Conservation (phyloP, 106 monocot species). For the Dactylorhiza incarnata region DNA sequence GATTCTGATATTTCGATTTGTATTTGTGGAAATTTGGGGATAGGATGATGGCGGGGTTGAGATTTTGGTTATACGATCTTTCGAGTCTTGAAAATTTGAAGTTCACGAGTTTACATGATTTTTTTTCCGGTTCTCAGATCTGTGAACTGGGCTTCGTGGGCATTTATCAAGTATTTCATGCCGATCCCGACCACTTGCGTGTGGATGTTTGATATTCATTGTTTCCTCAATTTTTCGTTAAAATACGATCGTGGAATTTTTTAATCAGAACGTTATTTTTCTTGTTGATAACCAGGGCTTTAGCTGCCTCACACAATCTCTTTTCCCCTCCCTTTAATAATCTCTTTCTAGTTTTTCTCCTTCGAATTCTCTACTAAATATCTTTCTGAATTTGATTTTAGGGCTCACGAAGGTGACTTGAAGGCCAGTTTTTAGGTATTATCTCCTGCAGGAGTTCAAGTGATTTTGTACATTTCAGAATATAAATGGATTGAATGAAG, state of each 20-base stretch:
- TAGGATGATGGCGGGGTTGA: not conserved
- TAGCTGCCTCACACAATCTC: not conserved
- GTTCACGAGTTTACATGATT: not conserved
- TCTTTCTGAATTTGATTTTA: slow-evolving; percentile 5
- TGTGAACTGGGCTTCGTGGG: not conserved
- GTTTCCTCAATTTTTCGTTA: not conserved
- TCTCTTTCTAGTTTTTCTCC: not conserved
- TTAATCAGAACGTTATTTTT: not conserved
- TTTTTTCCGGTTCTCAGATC: slow-evolving; percentile 3
- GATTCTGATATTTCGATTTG: not conserved
- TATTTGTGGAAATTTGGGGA: no score
- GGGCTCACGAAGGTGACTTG: not conserved
- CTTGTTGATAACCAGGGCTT: not conserved
- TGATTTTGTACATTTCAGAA: not conserved
- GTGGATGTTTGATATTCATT: slow-evolving; percentile 1
- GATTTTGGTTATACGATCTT: not conserved
- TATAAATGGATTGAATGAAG: slow-evolving; percentile 20
- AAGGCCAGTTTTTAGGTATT: not conserved
- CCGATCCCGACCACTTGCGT: not conserved
- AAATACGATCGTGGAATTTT: not conserved
- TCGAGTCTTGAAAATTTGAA: not conserved
- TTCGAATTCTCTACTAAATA: not conserved
- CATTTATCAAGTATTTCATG: not conserved
- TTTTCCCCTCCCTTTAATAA: not conserved
- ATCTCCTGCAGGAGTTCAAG: not conserved